These are phyloP conservation scores for Fusarium bulbicola DNA, from an alignment of 2,329 filamentous ascomycete genomes.

Conservation along the genomic window DNA sequence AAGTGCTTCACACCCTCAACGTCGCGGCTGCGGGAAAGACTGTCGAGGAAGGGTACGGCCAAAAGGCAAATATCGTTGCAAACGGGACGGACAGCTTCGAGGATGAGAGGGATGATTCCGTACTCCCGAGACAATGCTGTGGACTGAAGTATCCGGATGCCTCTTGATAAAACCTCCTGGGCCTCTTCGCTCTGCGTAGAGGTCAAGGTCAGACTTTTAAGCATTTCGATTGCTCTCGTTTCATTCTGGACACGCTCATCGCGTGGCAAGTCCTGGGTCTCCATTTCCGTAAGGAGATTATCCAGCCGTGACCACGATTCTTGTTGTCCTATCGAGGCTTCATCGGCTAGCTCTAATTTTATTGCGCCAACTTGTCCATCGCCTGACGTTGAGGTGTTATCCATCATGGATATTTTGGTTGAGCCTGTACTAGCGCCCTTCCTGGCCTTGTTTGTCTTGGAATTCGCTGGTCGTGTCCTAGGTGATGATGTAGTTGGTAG, in stretches of 20 bases:
- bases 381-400: background rate
- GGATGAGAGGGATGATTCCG: constrained; percentile 22
- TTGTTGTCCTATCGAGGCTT: background rate
- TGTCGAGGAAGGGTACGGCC: constrained; percentile 36
- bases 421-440: background rate
- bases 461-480: background rate
- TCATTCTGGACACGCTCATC: background rate
- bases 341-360: background rate
- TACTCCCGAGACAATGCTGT: constrained; percentile 28
- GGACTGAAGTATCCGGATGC: constrained; percentile 40
- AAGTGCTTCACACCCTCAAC: constrained; percentile 26
- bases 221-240: constrained; percentile 22
- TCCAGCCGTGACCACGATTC: constrained; percentile 13
- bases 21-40: constrained; percentile 21
- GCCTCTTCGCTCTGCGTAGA: constrained; percentile 19
- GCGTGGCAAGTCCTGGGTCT: background rate
- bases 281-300: constrained; percentile 16
- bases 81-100: constrained; percentile 35
- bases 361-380: background rate
- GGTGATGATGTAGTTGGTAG: constrained; percentile 3
- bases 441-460: background rate
- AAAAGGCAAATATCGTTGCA: constrained; percentile 38
- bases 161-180: constrained; percentile 21
- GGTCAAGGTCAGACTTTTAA: constrained; percentile 34
- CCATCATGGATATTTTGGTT: background rate